phyloP scores from a whole-genome alignment of 352 stramenopile species.

The Globisporangium cylindrosporum region DNA sequence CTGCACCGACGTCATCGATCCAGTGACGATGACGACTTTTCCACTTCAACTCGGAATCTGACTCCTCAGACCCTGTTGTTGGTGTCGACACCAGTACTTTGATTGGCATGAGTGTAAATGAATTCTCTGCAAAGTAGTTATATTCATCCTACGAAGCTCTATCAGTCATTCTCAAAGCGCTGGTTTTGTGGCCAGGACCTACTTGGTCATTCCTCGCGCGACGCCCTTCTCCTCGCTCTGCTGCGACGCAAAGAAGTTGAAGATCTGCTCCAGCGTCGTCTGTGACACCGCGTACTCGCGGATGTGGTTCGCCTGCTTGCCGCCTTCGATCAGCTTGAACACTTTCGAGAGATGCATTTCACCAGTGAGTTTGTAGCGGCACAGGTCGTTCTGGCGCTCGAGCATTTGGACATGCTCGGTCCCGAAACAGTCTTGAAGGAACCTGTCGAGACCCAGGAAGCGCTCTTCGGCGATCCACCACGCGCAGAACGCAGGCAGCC shows the following conservation, averaged over 20 bases:
- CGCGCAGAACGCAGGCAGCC: no score
- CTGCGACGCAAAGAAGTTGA: constrained; percentile 87
- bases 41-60: no score
- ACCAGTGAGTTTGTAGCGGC: constrained; percentile 74
- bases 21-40: no score
- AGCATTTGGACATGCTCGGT: constrained; percentile 41
- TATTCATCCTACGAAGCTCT: no score
- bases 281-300: constrained; percentile 86
- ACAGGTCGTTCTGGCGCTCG: constrained; percentile 72
- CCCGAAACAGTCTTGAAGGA: constrained; percentile 46
- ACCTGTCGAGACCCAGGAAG: constrained; percentile 39
- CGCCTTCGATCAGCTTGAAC: constrained; percentile 15
- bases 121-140: no score
- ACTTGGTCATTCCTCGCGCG: constrained; percentile 28
- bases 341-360: constrained; percentile 23
- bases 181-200: neutral
- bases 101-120: no score
- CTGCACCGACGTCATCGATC: no score
- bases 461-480: constrained; percentile 42
- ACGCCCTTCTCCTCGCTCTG: constrained; percentile 68
- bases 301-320: constrained; percentile 7
- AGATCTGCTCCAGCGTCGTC: constrained; percentile 92
- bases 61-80: no score
- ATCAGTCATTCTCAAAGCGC: neutral
- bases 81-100: no score